Base-by-base conservation (phyloP, 768 basidiomycete species). In the Hericium erinaceus region DNA sequence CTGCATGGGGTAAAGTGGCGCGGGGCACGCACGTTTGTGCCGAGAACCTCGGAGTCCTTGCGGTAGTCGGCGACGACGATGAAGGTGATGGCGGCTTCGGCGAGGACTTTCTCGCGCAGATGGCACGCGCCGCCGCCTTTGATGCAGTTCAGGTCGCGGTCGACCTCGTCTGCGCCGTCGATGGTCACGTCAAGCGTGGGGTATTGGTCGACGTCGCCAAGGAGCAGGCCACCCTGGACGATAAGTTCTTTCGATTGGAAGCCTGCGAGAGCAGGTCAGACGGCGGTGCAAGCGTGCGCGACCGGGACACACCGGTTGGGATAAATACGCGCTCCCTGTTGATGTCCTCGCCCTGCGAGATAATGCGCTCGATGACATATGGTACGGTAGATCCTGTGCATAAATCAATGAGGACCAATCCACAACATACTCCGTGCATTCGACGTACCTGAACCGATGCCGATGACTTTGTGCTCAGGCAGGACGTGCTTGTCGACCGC, bases 81-180 rank as follows among this genome's bases (percentile, higher is more conserved):
- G 73, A 93, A 95, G 39, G 88, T 92, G 60, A 80, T 79, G 11
- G 97, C 97, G 37, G 94, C 95, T 70, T 99, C 97, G 1, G 97
- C 97, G 13, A 99, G 80, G 7, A 99, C 94, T 70, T 99, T 99
- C 73, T 99, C 97, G 28, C 95, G 82, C 38, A 98, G 74, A 63
- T 98, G 97, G 69, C 95, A 98, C 1, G 93, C 95, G 2, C 95
- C 95, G 57, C 95, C 95, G 7, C 92, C 95, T 73, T 99, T 98
- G 74, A 99, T 95, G 60, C 89, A 89, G 72, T 98, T 95, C 54
- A 99, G 76, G 41, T 82, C 71, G 44, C 77, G 70, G 69, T 98
- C 94, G 24, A 97, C 92, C 73, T 98, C 95, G 61, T 98, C 95
- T 3, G 95, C 95, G 48, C 95, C 95, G 67, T 99, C 97, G 46